Base-by-base conservation (phyloP, 345 rosid species). In the Pistacia vera region DNA sequence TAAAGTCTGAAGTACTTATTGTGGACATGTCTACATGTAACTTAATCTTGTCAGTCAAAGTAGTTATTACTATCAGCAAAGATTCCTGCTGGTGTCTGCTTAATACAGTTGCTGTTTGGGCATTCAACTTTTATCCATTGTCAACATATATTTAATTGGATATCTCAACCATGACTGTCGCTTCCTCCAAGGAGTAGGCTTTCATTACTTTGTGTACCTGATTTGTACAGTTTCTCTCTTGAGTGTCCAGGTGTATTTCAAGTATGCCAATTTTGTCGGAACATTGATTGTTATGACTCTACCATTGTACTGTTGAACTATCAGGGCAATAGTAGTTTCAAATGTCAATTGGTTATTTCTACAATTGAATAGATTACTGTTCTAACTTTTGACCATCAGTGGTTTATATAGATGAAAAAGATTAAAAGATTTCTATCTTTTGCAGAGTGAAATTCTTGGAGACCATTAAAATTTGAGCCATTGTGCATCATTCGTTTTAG, bases 391-490 rank as follows among this genome's bases (percentile, higher is more conserved):
- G 10, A n/a, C 35, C 14, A n/a, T 48, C 41, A 62, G 13, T 65
- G 20, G 59, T 41, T 77, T 46, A 54, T 14, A 52, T 17, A 4
- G 11, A 59, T 63, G 33, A 55, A 28, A 30, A 55, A 54, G 58
- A 54, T 36, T 63, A 58, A 33, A 20, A 13, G 14, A 20, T 17
- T 33, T 18, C 66, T 49, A 11, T 54, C 3, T 76, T 73, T 48
- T 78, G 75, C 79, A 79, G 83, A 68, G 41, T 55, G 62, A 77
- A 38, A 1, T 48, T 75, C 44, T 62, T 28, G 30, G 9, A 52
- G n/a, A 72, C 36, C 28, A 2, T 33, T 14, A n/a, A 61, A 72
- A 35, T 44, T 33, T 6, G 16, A 55, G 66, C 25, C 22, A 10
- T 13, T 30, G 71, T 67, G 49, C 16, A 11, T 78, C 72, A 22